Evolutionary conservation across 495 filamentous ascomycete species (phyloP).

Genomic region (Penicillium verhagenii): DNA sequence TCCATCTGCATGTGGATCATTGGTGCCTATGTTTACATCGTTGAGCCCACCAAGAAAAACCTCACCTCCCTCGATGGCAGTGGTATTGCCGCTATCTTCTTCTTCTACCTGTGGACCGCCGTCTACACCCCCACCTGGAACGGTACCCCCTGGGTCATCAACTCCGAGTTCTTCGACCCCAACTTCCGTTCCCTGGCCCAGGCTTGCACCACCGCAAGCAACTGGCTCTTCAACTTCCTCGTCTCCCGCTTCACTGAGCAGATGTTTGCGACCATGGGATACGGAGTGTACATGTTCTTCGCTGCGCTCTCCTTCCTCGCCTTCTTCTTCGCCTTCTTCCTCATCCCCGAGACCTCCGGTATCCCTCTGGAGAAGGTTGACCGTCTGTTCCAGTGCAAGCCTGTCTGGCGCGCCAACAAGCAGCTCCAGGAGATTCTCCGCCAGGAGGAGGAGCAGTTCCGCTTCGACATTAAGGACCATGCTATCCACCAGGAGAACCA

Average conservation of each 20-base stretch:
- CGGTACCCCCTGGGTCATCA: slow-evolving; percentile 64
- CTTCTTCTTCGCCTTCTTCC: slow-evolving; percentile 65
- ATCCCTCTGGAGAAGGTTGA: slow-evolving; percentile 53
- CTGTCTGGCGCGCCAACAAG: slow-evolving; percentile 54
- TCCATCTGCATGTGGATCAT: slow-evolving; percentile 73
- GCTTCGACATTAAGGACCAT: slow-evolving; percentile 46
- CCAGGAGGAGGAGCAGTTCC: slow-evolving; percentile 50
- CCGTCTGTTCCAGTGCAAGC: slow-evolving; percentile 56
- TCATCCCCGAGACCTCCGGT: slow-evolving; percentile 66
- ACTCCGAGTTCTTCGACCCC: slow-evolving; percentile 62
- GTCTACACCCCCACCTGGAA: slow-evolving; percentile 76
- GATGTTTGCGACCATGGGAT: slow-evolving; percentile 69
- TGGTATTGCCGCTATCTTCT: slow-evolving; percentile 68
- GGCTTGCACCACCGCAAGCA: slow-evolving; percentile 65
- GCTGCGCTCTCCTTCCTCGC: slow-evolving; percentile 67
- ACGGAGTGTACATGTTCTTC: slow-evolving; percentile 80
- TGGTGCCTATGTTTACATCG: slow-evolving; percentile 62
- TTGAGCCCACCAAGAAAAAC: slow-evolving; percentile 47
- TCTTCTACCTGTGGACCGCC: slow-evolving; percentile 77
- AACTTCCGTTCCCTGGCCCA: slow-evolving; percentile 66
- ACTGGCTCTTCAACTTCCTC: slow-evolving; percentile 79
- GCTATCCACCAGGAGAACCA: slow-evolving; percentile 17
- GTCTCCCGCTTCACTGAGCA: slow-evolving; percentile 71
- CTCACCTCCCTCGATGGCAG: slow-evolving; percentile 44
- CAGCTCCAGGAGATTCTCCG: slow-evolving; percentile 49